Conservation (phyloP, 345 rosid genomes). For the Syzygium oleosum region DNA sequence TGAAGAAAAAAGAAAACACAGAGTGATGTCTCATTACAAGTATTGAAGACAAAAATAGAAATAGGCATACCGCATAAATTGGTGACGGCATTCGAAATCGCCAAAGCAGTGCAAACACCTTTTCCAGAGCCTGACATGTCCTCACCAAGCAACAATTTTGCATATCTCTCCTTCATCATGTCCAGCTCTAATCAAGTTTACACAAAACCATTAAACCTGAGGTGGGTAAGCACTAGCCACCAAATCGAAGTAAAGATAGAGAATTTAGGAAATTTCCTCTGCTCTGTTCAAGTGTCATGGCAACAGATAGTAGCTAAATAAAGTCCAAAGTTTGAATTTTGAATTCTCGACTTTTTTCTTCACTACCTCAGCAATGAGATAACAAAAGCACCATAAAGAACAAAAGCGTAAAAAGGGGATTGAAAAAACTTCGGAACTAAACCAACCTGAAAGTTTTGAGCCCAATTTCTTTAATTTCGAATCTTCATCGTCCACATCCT, state of each 20-base stretch:
- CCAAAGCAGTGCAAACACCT: constrained; percentile 85
- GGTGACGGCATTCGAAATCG: constrained; percentile 90
- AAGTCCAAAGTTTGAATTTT: not conserved
- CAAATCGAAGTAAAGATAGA: not conserved
- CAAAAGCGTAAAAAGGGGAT: not conserved
- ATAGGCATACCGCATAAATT: constrained; percentile 69
- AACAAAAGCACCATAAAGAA: not conserved
- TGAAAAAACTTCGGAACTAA: not conserved
- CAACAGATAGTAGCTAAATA: not conserved
- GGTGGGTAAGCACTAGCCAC: not conserved
- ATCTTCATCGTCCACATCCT: constrained; percentile 17
- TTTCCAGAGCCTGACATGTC: constrained; percentile 98
- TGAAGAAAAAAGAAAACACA: not conserved
- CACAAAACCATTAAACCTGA: not conserved
- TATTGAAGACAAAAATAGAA: not conserved
- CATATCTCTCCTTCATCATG: constrained; percentile 95
- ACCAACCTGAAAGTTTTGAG: constrained; percentile 46
- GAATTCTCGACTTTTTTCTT: not conserved
- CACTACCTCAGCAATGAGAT: constrained; percentile 13
- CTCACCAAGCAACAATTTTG: constrained; percentile 91
- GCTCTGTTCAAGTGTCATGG: not conserved
- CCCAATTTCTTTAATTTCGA: constrained; percentile 21
- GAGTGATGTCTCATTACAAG: not conserved
- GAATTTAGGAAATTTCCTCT: not conserved
- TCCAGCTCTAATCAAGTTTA: constrained; percentile 40